Conservation (phyloP, 805 yeast species). For the Grigorovia yakushimaensis region DNA sequence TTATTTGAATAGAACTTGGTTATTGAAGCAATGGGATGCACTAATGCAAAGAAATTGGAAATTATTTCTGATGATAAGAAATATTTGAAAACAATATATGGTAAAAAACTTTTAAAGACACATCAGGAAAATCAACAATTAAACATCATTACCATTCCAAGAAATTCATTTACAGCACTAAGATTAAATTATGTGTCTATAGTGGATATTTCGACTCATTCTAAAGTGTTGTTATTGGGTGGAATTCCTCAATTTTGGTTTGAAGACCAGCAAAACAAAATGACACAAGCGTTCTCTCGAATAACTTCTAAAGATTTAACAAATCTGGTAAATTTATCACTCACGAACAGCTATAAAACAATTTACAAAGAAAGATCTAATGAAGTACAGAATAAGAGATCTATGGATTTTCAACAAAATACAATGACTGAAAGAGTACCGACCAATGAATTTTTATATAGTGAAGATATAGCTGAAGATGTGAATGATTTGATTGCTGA, state of each 20-base stretch:
- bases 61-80: slow-evolving; percentile 15
- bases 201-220: slow-evolving; percentile 36
- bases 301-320: slow-evolving; percentile 3
- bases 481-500: not conserved
- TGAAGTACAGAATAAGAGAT: not conserved
- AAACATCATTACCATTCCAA: slow-evolving; percentile 32
- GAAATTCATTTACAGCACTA: slow-evolving; percentile 50
- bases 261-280: slow-evolving; percentile 10
- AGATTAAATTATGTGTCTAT: slow-evolving; percentile 46
- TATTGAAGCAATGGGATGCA: not conserved
- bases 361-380: slow-evolving; percentile 3
- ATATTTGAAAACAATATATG: slow-evolving; percentile 4
- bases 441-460: not conserved
- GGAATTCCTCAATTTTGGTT: slow-evolving; percentile 50
- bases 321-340: slow-evolving; percentile 4
- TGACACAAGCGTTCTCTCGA: slow-evolving; percentile 5
- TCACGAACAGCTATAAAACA: slow-evolving; percentile 8
- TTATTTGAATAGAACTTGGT: not conserved
- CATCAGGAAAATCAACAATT: slow-evolving; percentile 1
- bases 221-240: slow-evolving; percentile 46
- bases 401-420: not conserved
- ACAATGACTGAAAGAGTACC: not conserved
- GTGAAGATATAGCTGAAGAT: not conserved
- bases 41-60: not conserved
- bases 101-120: not conserved